Percentiles rank a stretch among this genome's conserved stretches.
Conservation (phyloP, 768 basidiomycete species). For the Rhodocollybia butyracea region DNA sequence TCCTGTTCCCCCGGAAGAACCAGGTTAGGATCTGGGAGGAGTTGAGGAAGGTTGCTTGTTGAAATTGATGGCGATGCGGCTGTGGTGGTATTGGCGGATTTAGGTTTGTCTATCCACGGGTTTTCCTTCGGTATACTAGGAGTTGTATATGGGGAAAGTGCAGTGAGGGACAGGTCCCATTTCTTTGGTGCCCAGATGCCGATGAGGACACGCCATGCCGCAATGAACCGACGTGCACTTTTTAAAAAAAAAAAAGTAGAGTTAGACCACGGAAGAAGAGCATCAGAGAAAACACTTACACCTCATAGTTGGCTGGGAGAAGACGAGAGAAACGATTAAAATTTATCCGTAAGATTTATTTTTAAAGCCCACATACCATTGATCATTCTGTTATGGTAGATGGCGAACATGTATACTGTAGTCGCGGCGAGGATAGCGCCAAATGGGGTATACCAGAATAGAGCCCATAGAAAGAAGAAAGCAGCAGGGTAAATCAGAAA, state of each 20-base stretch:
- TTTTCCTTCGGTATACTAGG: conserved; percentile 60
- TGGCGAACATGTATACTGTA: conserved; percentile 72
- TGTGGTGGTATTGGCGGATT: conserved; percentile 19
- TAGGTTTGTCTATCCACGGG: conserved; percentile 62
- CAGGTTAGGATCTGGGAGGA: conserved; percentile 17
- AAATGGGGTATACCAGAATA: conserved; percentile 69
- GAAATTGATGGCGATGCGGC: conserved; percentile 17
- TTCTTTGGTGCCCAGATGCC: conserved; percentile 88
- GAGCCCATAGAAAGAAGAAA: conserved; percentile 84
- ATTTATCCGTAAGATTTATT: conserved; percentile 4
- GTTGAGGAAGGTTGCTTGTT: conserved; percentile 12
- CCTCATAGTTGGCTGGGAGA: conserved; percentile 65
- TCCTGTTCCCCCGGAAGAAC: conserved; percentile 28
- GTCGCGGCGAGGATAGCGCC: conserved; percentile 71
- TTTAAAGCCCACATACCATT: conserved; percentile 63
- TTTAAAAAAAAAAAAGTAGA: background rate
- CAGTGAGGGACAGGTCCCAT: conserved; percentile 77
- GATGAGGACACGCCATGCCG: conserved; percentile 95
- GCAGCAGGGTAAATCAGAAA: conserved; percentile 76
- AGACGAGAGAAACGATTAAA: conserved; percentile 1
- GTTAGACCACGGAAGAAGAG: conserved; percentile 10
- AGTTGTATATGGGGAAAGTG: conserved; percentile 69
- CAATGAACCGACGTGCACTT: conserved; percentile 84
- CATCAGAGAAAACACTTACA: conserved; percentile 47
- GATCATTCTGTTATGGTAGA: conserved; percentile 84